Percentiles rank a stretch among this genome's conserved stretches.
phyloP scores from a whole-genome alignment of 768 basidiomycete species.

The Tephrocybe sp. region DNA sequence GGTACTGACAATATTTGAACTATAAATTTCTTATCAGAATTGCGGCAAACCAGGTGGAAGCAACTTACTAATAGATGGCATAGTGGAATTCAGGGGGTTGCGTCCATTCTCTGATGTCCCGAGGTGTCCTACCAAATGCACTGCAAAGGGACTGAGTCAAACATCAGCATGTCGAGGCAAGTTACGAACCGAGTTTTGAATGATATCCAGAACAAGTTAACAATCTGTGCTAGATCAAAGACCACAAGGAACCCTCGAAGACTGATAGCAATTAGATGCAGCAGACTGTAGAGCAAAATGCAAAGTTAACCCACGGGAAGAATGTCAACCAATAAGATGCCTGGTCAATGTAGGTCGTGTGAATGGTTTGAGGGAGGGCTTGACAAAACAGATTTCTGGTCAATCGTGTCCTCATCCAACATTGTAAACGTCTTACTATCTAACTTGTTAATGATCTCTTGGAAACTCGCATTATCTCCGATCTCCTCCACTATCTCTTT shows the following conservation, averaged over 20 bases:
- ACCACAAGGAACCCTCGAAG: conserved; percentile 92
- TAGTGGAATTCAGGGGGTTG: conserved; percentile 90
- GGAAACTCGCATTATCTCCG: conserved; percentile 43
- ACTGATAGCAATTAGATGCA: conserved; percentile 33
- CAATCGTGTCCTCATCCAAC: neutral
- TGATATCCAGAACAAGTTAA: conserved; percentile 86
- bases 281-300: neutral
- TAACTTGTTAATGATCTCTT: conserved; percentile 46
- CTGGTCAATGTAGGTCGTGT: conserved; percentile 89
- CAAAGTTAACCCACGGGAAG: conserved; percentile 72
- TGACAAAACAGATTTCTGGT: neutral
- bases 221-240: conserved; percentile 93
- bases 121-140: conserved; percentile 83
- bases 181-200: conserved; percentile 63
- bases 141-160: conserved; percentile 31
- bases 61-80: conserved; percentile 75
- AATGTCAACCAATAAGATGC: conserved; percentile 91
- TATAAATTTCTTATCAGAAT: conserved; percentile 20
- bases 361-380: conserved; percentile 75
- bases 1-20: conserved; percentile 57
- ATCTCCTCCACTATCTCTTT: conserved; percentile 43
- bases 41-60: neutral
- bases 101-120: conserved; percentile 89
- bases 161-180: neutral
- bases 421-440: conserved; percentile 34